Conservation (phyloP, 1,284 basidiomycete species). For the Ganoderma boninense region DNA sequence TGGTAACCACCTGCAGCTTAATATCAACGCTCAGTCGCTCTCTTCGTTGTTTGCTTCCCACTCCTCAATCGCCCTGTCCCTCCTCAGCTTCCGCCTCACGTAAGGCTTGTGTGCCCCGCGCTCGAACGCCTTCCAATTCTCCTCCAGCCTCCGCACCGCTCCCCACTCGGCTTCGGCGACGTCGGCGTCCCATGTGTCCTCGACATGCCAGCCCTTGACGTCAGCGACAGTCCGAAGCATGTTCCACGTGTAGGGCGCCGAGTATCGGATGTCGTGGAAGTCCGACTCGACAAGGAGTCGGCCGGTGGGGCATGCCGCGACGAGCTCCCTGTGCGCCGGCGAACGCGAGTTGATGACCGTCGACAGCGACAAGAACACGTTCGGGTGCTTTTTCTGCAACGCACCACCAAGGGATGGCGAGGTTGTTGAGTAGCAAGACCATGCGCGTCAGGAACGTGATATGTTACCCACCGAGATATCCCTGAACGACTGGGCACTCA, state of each 20-base stretch:
- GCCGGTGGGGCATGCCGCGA: slow-evolving; percentile 62
- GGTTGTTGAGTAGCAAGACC: background rate
- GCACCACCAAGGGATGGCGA: too few relatives aligned
- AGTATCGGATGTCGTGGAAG: slow-evolving; percentile 62
- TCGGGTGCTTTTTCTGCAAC: slow-evolving; percentile 66
- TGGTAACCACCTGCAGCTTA: background rate
- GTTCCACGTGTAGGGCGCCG: slow-evolving; percentile 69
- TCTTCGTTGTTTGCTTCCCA: slow-evolving; percentile 33
- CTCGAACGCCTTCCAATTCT: slow-evolving; percentile 72
- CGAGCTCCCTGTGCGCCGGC: slow-evolving; percentile 62
- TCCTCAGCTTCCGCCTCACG: slow-evolving; percentile 32
- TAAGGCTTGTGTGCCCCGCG: slow-evolving; percentile 49
- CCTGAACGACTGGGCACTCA: slow-evolving; percentile 73
- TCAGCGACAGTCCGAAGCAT: slow-evolving; percentile 71
- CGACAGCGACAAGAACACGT: slow-evolving; percentile 82
- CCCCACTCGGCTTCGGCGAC: slow-evolving; percentile 55
- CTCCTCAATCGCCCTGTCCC: slow-evolving; percentile 34
- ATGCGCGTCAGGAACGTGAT: background rate
- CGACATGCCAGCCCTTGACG: slow-evolving; percentile 71
- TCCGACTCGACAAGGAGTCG: slow-evolving; percentile 85
- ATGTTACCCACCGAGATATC: slow-evolving; percentile 64
- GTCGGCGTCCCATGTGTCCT: slow-evolving; percentile 58
- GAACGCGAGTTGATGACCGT: slow-evolving; percentile 80
- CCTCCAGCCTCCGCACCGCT: slow-evolving; percentile 65
- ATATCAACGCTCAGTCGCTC: slow-evolving; percentile 16